phyloP scores from a whole-genome alignment of 148 eudicot species.

The Camellia granthamiana region DNA sequence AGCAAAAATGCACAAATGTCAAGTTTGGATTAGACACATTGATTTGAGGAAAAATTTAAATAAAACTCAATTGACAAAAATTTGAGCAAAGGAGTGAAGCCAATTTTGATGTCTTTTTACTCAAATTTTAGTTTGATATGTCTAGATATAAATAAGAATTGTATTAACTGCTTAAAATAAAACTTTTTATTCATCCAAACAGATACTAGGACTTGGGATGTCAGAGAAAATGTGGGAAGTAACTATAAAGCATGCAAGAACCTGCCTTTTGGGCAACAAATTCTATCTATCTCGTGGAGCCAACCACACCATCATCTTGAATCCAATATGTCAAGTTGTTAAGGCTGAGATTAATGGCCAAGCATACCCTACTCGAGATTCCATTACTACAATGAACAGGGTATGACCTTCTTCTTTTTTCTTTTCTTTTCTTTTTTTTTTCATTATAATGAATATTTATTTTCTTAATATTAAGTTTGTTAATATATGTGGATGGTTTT shows the following conservation, averaged over 20 bases:
- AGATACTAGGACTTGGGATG: constrained; percentile 65
- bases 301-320: constrained; percentile 35
- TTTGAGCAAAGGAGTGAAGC: too few relatives aligned
- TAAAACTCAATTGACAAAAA: too few relatives aligned
- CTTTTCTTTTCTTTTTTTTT: neutral
- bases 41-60: too few relatives aligned
- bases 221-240: constrained; percentile 75
- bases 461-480: neutral
- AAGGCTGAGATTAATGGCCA: constrained; percentile 41
- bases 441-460: neutral
- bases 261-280: constrained; percentile 49
- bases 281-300: constrained; percentile 31
- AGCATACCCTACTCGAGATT: constrained; percentile 17
- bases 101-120: too few relatives aligned
- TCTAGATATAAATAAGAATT: too few relatives aligned
- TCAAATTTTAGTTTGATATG: too few relatives aligned
- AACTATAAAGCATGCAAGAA: constrained; percentile 57
- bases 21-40: too few relatives aligned
- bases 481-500: neutral
- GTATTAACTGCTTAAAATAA: too few relatives aligned
- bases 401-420: neutral
- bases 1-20: too few relatives aligned
- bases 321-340: constrained; percentile 51
- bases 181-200: neutral
- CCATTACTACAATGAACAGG: constrained; percentile 18